Evolutionary conservation across 2,329 filamentous ascomycete species (phyloP), one percentile per base, ranked within the genome.

Genomic region (Diaporthe sp.): DNA sequence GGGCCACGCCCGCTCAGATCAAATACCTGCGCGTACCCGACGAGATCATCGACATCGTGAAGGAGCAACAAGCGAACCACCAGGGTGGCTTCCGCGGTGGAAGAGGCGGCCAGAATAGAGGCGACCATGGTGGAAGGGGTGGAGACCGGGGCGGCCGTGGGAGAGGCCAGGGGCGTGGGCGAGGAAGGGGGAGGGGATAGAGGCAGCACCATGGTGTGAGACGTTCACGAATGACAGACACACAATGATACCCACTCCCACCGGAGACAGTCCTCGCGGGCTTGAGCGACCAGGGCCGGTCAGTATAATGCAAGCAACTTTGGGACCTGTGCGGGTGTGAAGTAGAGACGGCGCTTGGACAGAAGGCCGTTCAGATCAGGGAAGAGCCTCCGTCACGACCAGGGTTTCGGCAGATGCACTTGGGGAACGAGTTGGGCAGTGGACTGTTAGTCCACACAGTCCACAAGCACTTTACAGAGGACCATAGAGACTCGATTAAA

Each of bases 11-110:
- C 17, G 39, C 37, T 34, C 82, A 98, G 97, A 99, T 99, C 87
- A 99, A 99, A 89, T 99, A 98, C 86, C 91, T 99, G 44, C 93
- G 96, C 80, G 95, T 99, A 4, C 95, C 96, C 71, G 96, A 99
- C 86, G 96, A 98, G 85, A 97, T 99, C 77, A 94, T 99, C 85
- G 96, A 98, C 78, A 86, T 95, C 53, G 96, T 97, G 34, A 98
- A 95, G 88, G 96, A 98, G 79, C 94, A 97, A 82, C 96, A 98
- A 84, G 93, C 94, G 82, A 90, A 89, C 78, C 87, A 87, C 74
- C 87, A 87, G 75, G 85, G 88, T 70, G 87, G 87, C 77, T 94
- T 92, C 81, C 89, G 93, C 74, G 92, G 94, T 65, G 92, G 93
- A 55, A 88, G 90, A 77, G 89, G 91, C 22, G 85, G 87, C 28